Percentiles rank a stretch among this genome's conserved stretches.
Evolutionary conservation across 306 rosid genomes (phyloP).

Genomic region (Inga leiocalycina): DNA sequence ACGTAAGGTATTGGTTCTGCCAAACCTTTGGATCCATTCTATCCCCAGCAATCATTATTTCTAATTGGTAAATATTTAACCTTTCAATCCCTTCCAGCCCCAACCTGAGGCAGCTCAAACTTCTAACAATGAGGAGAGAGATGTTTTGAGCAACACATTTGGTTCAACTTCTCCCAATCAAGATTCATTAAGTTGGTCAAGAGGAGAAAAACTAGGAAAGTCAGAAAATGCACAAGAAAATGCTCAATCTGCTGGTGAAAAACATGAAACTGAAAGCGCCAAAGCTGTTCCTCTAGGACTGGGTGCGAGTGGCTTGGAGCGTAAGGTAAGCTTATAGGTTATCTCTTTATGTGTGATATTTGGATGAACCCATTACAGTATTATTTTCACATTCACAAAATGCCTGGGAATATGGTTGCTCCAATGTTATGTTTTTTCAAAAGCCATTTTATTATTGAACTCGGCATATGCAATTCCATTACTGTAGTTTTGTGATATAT

Average conservation of each 20-base stretch:
- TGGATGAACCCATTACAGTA: neutral
- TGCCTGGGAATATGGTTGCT: neutral
- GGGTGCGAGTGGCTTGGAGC: conserved; percentile 80
- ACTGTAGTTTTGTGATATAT: neutral
- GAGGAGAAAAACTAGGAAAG: conserved; percentile 46
- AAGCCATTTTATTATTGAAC: neutral
- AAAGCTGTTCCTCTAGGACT: conserved; percentile 85
- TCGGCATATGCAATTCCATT: neutral
- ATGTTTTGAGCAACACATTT: conserved; percentile 50
- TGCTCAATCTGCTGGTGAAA: conserved; percentile 45
- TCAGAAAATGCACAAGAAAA: conserved; percentile 44
- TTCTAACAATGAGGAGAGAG: conserved; percentile 40
- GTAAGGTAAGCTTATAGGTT: conserved; percentile 57
- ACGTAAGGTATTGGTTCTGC: conserved; percentile 48
- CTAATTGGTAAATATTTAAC: conserved; percentile 24
- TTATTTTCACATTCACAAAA: neutral
- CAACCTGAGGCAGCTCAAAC: conserved; percentile 43
- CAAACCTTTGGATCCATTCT: conserved; percentile 13
- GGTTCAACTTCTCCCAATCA: conserved; percentile 51
- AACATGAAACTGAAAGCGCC: conserved; percentile 48
- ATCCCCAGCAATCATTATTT: conserved; percentile 2
- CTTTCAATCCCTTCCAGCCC: conserved; percentile 38
- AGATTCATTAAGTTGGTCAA: conserved; percentile 47
- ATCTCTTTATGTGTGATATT: conserved; percentile 13
- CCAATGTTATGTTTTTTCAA: neutral